These are phyloP conservation scores for Geotrichum bryndzae DNA, from an alignment of 1,139 yeast genomes.

Conservation along the genomic window DNA sequence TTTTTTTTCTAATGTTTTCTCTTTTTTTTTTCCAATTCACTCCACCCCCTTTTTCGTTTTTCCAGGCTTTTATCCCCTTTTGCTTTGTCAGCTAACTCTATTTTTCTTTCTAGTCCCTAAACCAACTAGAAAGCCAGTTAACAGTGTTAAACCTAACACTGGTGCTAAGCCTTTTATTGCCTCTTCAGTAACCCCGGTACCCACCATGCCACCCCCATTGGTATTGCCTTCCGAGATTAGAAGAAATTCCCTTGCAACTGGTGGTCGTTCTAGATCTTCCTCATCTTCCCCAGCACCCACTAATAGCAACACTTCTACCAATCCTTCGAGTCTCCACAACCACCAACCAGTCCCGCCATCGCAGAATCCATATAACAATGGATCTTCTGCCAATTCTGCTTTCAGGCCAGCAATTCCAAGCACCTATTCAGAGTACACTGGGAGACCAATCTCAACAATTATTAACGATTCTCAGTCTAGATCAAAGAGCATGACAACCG, in stretches of 20 bases:
- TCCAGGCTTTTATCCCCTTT: neutral
- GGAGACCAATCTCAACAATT: neutral
- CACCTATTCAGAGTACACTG: slow-evolving; percentile 6
- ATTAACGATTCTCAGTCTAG: neutral
- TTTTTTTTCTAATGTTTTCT: neutral
- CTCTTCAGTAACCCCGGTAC: slow-evolving; percentile 14
- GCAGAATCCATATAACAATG: slow-evolving; percentile 1
- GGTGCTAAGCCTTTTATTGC: slow-evolving; percentile 11
- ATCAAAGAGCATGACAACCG: slow-evolving; percentile 13
- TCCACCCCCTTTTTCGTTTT: neutral
- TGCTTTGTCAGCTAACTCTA: slow-evolving; percentile 11
- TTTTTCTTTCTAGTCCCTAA: neutral
- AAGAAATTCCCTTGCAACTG: slow-evolving; percentile 23
- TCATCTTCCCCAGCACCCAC: slow-evolving; percentile 20
- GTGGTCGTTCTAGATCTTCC: slow-evolving; percentile 14
- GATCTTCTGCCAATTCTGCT: neutral
- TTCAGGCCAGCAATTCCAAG: slow-evolving; percentile 8
- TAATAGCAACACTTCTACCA: slow-evolving; percentile 11
- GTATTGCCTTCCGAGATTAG: slow-evolving; percentile 32
- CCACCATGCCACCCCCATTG: slow-evolving; percentile 21
- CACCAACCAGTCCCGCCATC: slow-evolving; percentile 6
- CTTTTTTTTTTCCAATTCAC: neutral
- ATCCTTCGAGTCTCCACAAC: slow-evolving; percentile 2
- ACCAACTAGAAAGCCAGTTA: neutral
- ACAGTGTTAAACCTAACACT: neutral